A percentile compares a stretch with the other conserved stretches of the same genome.
Evolutionary conservation across 768 basidiomycete genomes (phyloP).

Genomic region (Dacryopinax primogenitus): DNA sequence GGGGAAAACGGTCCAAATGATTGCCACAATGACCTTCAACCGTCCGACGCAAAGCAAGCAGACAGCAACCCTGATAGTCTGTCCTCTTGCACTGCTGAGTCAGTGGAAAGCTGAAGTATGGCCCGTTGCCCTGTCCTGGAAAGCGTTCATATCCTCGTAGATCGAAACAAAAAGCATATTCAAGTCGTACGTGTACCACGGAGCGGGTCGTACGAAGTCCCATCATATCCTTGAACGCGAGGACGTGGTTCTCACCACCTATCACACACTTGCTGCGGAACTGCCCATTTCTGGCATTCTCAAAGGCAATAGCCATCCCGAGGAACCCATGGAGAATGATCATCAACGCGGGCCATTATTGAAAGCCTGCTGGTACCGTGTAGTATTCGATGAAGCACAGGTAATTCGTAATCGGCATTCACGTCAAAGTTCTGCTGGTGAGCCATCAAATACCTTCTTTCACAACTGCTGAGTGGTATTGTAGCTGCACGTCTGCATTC

Average conservation of each 20-base stretch:
- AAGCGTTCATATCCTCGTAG: slow-evolving; percentile 33
- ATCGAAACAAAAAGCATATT: slow-evolving; percentile 53
- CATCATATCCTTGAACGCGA: slow-evolving; percentile 9
- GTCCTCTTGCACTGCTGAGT: slow-evolving; percentile 58
- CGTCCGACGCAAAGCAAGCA: slow-evolving; percentile 32
- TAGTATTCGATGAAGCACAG: slow-evolving; percentile 68
- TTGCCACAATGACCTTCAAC: slow-evolving; percentile 63
- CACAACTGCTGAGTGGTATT: neutral
- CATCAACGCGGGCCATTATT: slow-evolving; percentile 45
- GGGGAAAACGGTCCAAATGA: slow-evolving; percentile 62
- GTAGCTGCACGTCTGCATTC: neutral
- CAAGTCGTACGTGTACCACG: slow-evolving; percentile 56
- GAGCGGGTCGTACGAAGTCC: slow-evolving; percentile 23
- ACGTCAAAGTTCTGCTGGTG: neutral
- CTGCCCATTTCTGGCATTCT: slow-evolving; percentile 41
- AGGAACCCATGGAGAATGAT: slow-evolving; percentile 37
- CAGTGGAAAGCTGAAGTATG: slow-evolving; percentile 36
- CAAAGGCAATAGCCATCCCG: slow-evolving; percentile 35
- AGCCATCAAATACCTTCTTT: neutral
- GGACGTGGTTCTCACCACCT: slow-evolving; percentile 65
- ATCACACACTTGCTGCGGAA: slow-evolving; percentile 55
- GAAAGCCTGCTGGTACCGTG: slow-evolving; percentile 50
- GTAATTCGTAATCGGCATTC: slow-evolving; percentile 43
- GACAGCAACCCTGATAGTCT: slow-evolving; percentile 57
- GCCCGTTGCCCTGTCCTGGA: neutral